Evolutionary conservation across 2,329 filamentous ascomycete genomes (phyloP).

Genomic region (Penicillium verrucosum): DNA sequence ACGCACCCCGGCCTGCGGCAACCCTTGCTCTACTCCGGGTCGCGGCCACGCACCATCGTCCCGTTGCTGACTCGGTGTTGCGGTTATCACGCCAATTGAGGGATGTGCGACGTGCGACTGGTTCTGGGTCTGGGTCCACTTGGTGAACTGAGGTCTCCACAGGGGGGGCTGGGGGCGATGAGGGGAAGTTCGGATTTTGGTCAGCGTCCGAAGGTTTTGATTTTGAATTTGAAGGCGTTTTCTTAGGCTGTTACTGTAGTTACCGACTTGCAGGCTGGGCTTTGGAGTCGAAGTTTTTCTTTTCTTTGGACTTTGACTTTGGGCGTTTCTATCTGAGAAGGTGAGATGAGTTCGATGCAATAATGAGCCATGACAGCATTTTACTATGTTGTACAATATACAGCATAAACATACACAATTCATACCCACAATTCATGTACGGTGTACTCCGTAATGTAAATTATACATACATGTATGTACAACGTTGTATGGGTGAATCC

Average conservation of each 20-base stretch:
- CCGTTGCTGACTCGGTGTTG: conserved; percentile 27
- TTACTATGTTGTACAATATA: background rate
- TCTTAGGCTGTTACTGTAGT: background rate
- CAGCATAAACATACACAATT: background rate
- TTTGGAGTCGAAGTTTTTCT: background rate
- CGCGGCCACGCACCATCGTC: conserved; percentile 28
- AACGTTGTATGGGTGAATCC: too few species aligned
- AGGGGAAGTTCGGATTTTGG: background rate
- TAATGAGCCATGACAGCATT: background rate
- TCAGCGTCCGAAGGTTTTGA: background rate
- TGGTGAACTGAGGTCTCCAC: conserved; percentile 11
- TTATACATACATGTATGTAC: too few species aligned
- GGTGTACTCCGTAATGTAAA: too few species aligned
- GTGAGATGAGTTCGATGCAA: background rate
- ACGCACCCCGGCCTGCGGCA: conserved; percentile 8
- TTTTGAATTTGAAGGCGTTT: background rate
- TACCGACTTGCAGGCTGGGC: background rate
- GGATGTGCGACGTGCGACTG: conserved; percentile 18
- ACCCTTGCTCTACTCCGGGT: conserved; percentile 23
- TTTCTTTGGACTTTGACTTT: background rate
- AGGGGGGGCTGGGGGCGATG: background rate
- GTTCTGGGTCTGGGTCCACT: conserved; percentile 9
- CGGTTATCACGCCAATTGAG: conserved; percentile 26
- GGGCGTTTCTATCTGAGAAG: background rate
- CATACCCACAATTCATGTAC: background rate